Base-by-base conservation (phyloP, 345 rosid species). In the Trapa bicornis region DNA sequence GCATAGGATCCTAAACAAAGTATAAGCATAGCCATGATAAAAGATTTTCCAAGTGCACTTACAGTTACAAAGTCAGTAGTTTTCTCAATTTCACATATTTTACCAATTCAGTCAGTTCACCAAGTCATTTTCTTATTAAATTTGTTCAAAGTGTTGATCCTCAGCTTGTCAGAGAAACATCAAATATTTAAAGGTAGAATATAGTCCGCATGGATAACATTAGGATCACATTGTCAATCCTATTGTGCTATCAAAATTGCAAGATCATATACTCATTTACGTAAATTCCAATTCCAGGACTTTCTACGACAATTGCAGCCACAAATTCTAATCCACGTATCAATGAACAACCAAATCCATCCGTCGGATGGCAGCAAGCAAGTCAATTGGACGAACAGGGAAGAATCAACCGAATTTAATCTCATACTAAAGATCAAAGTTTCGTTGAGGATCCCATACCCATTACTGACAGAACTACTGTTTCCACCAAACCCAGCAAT, bases 401-500 rank as follows among this genome's bases (percentile, higher is more conserved):
- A 64, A 39, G 8, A 3, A 16, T 14, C 67, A 64, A 41, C 17
- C 36, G 22, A 6, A 22, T 5, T 65, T 33, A 65, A 47, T 14
- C 13, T 65, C 50, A 65, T 16, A 42, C 36, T 65, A 32, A 65
- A 2, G 47, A 15, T 37, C 42, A 67, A 39, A 65, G 37, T 65
- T 50, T 5, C 61, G 12, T 22, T n/a, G 80, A 66, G 14, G 37
- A 58, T 38, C 35, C 45, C 17, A 65, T 22, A 67, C 78, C 65
- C 72, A 85, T 72, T 52, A 65, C 72, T 0, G 86, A 45, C 29
- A 83, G 72, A 63, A 67, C 15, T 58, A 5, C 32, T 42, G 69
- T 72, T 78, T 56, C 72, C 77, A 75, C 87, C 92, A 75, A 91
- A 91, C 32, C 97, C 97, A 7, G 96, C 88, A 43, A 89, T 74